Evolutionary conservation across 441 rosid species (phyloP).

Genomic region (Adansonia gregorii): DNA sequence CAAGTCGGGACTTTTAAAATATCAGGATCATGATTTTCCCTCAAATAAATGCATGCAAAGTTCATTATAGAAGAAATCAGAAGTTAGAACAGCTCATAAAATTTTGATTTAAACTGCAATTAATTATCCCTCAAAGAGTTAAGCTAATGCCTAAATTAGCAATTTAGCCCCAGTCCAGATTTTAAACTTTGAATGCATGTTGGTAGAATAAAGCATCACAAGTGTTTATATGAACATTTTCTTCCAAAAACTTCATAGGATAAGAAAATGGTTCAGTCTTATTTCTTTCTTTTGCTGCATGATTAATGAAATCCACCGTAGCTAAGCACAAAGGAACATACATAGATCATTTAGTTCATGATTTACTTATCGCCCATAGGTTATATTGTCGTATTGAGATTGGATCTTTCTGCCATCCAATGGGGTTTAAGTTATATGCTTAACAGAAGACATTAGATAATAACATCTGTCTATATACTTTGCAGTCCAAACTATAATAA

Average conservation of each 20-base stretch:
- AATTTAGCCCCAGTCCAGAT: neutral
- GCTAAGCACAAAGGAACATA: neutral
- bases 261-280: neutral
- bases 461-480: neutral
- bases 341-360: neutral
- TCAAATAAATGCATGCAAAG: constrained; percentile 10
- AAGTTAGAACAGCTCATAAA: neutral
- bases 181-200: neutral
- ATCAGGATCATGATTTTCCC: neutral
- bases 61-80: neutral
- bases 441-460: neutral
- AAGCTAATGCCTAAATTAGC: neutral
- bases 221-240: neutral
- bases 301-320: neutral
- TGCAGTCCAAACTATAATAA: neutral
- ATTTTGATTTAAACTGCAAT: neutral
- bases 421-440: neutral
- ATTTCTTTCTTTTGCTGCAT: neutral
- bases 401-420: neutral
- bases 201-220: neutral
- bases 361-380: neutral
- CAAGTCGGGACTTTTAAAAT: neutral
- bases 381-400: neutral
- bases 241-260: neutral
- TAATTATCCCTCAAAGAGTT: neutral